phyloP scores from a whole-genome alignment of 805 yeast species.

The Kazachstania viticola region DNA sequence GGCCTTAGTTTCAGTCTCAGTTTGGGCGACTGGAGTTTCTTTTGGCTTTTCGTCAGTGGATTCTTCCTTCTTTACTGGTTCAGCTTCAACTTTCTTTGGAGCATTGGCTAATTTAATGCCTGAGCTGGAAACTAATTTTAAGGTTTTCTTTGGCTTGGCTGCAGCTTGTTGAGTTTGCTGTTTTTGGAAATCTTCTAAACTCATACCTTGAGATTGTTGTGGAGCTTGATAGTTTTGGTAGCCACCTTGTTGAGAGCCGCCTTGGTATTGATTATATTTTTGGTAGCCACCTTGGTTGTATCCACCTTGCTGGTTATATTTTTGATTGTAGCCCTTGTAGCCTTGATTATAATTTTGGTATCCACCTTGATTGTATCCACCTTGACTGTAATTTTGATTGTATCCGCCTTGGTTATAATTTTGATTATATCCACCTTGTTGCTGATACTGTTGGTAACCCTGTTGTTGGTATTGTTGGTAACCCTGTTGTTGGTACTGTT shows the following conservation, averaged over 20 bases:
- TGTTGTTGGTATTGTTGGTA: slow-evolving; percentile 21
- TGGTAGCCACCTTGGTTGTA: slow-evolving; percentile 10
- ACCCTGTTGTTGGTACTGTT: slow-evolving; percentile 15
- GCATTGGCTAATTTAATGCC: slow-evolving; percentile 52
- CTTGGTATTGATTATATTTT: slow-evolving; percentile 5
- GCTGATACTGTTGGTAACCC: slow-evolving; percentile 21
- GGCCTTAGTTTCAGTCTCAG: slow-evolving; percentile 2
- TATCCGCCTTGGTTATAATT: slow-evolving; percentile 20
- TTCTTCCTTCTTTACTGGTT: slow-evolving; percentile 23
- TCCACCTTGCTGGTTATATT: slow-evolving; percentile 5
- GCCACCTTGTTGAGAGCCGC: slow-evolving; percentile 5
- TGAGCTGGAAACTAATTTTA: slow-evolving; percentile 55
- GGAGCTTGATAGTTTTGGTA: slow-evolving; percentile 16
- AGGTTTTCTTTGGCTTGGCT: slow-evolving; percentile 52
- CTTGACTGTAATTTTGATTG: slow-evolving; percentile 16
- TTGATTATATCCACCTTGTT: slow-evolving; percentile 21
- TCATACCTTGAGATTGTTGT: slow-evolving; percentile 42
- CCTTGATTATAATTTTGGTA: slow-evolving; percentile 15
- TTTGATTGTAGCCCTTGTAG: slow-evolving; percentile 13
- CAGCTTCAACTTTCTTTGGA: slow-evolving; percentile 29
- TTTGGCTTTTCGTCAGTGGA: slow-evolving; percentile 11
- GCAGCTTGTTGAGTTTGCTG: slow-evolving; percentile 37
- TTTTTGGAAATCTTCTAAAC: slow-evolving; percentile 73
- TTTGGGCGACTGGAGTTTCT: slow-evolving; percentile 8
- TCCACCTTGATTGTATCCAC: slow-evolving; percentile 22